Percentiles rank a stretch among this genome's conserved stretches.
Conservation (phyloP, 2,329 filamentous ascomycete genomes). For the Thermoascus crustaceus region DNA sequence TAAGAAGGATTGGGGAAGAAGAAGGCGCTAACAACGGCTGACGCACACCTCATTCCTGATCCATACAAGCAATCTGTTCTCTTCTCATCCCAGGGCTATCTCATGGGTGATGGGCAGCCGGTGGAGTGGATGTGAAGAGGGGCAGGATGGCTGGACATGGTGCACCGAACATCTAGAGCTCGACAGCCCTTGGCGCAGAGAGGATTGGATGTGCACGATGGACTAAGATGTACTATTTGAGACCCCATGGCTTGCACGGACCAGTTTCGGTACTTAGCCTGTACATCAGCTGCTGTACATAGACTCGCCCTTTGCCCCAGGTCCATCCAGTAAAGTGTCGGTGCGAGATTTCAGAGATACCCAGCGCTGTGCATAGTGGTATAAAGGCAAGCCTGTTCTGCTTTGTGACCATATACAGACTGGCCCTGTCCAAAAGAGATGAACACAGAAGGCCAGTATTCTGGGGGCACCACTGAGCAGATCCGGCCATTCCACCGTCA, state of each 20-base stretch:
- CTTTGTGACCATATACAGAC: too few species aligned
- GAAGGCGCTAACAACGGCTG: conserved; percentile 8
- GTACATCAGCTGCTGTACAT: neutral
- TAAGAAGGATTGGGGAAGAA: conserved; percentile 6
- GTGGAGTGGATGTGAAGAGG: conserved; percentile 3
- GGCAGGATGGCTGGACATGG: neutral
- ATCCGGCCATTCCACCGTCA: too few species aligned
- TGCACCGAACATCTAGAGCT: conserved; percentile 4
- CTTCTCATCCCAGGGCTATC: neutral
- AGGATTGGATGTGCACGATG: conserved; percentile 1
- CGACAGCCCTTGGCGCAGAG: conserved; percentile 1
- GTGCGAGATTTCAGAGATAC: too few species aligned
- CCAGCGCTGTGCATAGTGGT: too few species aligned
- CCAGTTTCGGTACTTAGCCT: conserved; percentile 1
- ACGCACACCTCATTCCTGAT: conserved; percentile 3
- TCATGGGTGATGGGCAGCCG: conserved; percentile 1
- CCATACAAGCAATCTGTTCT: neutral
- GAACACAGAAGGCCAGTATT: too few species aligned
- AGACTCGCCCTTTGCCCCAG: neutral
- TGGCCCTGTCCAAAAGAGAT: too few species aligned
- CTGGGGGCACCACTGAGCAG: too few species aligned
- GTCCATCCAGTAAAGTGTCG: too few species aligned
- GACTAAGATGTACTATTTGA: conserved; percentile 2
- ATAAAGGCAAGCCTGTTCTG: neutral
- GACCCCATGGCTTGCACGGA: conserved; percentile 1